Evolutionary conservation across 2,329 filamentous ascomycete genomes (phyloP).

Genomic region (Pestalotiopsis sp.): DNA sequence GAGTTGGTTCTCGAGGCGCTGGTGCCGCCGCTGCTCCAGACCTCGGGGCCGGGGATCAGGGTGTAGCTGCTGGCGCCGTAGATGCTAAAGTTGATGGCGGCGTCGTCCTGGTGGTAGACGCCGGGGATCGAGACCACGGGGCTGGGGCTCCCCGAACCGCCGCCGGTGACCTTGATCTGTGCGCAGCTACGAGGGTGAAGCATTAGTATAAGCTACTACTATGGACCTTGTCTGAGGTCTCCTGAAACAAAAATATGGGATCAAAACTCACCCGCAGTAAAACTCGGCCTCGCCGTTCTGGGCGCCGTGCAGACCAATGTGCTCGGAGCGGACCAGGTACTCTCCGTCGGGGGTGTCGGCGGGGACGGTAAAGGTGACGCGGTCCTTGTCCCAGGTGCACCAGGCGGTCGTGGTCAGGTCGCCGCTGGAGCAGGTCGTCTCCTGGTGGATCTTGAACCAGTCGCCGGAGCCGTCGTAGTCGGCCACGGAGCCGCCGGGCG

Average conservation of each 20-base stretch:
- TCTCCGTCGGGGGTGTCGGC: neutral
- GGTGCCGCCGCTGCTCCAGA: neutral
- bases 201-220: neutral
- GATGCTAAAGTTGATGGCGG: slow-evolving; percentile 21
- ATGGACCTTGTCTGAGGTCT: slow-evolving; percentile 42
- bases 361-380: neutral
- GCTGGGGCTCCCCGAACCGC: slow-evolving; percentile 31
- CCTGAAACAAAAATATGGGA: slow-evolving; percentile 35
- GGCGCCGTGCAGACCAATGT: neutral
- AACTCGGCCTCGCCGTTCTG: neutral
- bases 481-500: neutral
- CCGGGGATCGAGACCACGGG: slow-evolving; percentile 37
- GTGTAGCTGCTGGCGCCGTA: neutral
- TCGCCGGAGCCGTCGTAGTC: neutral
- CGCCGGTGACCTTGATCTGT: slow-evolving; percentile 46
- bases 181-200: slow-evolving; percentile 34
- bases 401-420: neutral
- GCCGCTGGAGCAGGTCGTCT: neutral
- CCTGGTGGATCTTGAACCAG: slow-evolving; percentile 3
- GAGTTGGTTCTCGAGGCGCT: too few species aligned
- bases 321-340: neutral
- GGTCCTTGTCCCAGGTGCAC: neutral
- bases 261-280: neutral
- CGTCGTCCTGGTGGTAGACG: slow-evolving; percentile 40
- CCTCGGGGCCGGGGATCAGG: neutral